phyloP scores from a whole-genome alignment of 2,329 filamentous ascomycete species.

The Aspergillus aculeatus region DNA sequence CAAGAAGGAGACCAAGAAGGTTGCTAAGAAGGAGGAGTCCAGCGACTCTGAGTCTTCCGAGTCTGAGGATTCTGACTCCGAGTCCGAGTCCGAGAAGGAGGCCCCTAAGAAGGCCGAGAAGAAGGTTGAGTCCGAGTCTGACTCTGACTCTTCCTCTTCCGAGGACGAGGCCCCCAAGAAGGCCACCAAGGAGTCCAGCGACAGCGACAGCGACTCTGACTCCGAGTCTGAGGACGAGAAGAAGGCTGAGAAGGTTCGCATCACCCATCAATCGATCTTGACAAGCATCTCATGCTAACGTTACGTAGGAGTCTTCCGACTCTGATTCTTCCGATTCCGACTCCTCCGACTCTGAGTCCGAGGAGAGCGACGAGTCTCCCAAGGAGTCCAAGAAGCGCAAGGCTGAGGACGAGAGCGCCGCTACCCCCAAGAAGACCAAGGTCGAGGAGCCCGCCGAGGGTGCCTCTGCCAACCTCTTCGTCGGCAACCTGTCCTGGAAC shows the following conservation, averaged over 20 bases:
- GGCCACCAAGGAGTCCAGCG: constrained; percentile 20
- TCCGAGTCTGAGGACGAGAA: constrained; percentile 30
- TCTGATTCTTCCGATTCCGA: constrained; percentile 16
- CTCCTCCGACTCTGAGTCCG: constrained; percentile 29
- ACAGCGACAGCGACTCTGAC: constrained; percentile 28
- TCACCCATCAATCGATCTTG: not conserved
- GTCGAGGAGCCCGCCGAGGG: constrained; percentile 35
- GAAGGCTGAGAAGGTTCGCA: constrained; percentile 31
- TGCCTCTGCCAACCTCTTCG: constrained; percentile 68
- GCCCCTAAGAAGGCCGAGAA: constrained; percentile 27
- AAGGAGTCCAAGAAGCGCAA: constrained; percentile 50
- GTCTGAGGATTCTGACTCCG: constrained; percentile 21
- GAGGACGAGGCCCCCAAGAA: constrained; percentile 22
- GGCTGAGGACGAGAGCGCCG: constrained; percentile 45
- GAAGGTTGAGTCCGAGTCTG: constrained; percentile 34
- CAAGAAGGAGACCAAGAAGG: constrained; percentile 33
- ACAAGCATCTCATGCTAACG: constrained; percentile 2
- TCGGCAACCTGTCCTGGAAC: constrained; percentile 88
- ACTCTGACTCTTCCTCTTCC: constrained; percentile 16
- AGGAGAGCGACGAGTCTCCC: constrained; percentile 33
- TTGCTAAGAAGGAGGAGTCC: constrained; percentile 27
- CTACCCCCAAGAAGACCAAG: constrained; percentile 64
- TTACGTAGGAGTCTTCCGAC: constrained; percentile 14
- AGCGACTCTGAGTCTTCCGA: constrained; percentile 31
- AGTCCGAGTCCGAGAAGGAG: constrained; percentile 22